Conservation (phyloP, 75 land plant genomes). For the Cupressus sempervirens region DNA sequence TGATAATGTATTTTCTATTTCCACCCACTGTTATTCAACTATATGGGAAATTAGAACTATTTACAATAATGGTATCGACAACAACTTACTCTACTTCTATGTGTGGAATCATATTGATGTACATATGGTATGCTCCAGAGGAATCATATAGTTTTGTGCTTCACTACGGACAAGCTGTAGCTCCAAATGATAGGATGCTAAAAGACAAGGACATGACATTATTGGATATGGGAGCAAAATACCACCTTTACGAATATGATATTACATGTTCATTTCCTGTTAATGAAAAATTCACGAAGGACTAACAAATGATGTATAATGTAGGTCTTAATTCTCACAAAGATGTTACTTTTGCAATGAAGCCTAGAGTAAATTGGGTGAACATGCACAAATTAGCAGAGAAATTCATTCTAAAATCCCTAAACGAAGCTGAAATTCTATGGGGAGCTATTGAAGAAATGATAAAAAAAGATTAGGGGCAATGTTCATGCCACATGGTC, state of each 20-base stretch:
- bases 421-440: conserved; percentile 35
- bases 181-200: too few relatives aligned
- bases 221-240: too few relatives aligned
- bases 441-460: conserved; percentile 82
- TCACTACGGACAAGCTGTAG: too few relatives aligned
- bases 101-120: conserved; percentile 77
- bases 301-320: conserved; percentile 70
- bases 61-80: conserved; percentile 45
- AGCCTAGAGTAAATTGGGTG: conserved; percentile 89
- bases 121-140: conserved; percentile 74
- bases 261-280: conserved; percentile 60
- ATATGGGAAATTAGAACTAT: conserved; percentile 93
- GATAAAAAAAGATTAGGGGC: conserved; percentile 83
- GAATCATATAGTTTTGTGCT: too few relatives aligned
- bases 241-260: too few relatives aligned
- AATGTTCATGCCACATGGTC: conserved; percentile 97
- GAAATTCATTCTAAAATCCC: conserved; percentile 52
- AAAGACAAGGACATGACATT: too few relatives aligned
- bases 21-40: conserved; percentile 65
- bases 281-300: conserved; percentile 77
- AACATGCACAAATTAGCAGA: conserved; percentile 95
- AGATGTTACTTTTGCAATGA: conserved; percentile 71
- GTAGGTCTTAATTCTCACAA: conserved; percentile 84
- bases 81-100: conserved; percentile 48
- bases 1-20: conserved; percentile 58